A percentile compares a stretch with the other conserved stretches of the same genome.
Conservation (phyloP, 2,329 filamentous ascomycete genomes). For the Alternaria postmessia region DNA sequence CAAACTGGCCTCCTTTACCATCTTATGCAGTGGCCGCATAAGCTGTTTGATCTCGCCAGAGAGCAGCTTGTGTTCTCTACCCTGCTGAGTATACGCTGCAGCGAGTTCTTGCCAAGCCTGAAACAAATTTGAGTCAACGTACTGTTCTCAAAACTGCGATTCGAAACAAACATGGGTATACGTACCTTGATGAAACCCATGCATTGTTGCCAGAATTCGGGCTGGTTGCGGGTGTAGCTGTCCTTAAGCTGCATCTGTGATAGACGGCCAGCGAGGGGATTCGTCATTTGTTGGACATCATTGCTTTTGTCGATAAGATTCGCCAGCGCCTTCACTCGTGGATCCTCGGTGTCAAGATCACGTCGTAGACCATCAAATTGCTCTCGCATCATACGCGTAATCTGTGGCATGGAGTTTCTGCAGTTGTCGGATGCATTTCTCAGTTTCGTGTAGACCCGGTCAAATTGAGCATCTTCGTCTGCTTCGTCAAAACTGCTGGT, state of each 20-base stretch:
- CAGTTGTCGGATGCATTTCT: constrained; percentile 77
- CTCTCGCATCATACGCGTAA: constrained; percentile 37
- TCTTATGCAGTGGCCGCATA: constrained; percentile 81
- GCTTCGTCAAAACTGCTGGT: constrained; percentile 69
- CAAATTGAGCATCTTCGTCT: constrained; percentile 83
- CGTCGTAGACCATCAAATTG: constrained; percentile 40
- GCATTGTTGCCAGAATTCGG: constrained; percentile 73
- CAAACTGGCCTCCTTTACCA: constrained; percentile 80
- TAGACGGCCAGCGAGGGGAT: constrained; percentile 75
- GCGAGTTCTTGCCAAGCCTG: constrained; percentile 74
- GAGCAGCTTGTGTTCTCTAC: constrained; percentile 56
- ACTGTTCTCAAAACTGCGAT: constrained; percentile 16
- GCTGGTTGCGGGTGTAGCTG: constrained; percentile 72
- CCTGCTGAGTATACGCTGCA: constrained; percentile 45
- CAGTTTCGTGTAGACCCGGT: constrained; percentile 80
- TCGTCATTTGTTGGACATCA: constrained; percentile 74
- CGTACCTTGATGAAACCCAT: constrained; percentile 71
- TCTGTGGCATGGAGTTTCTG: constrained; percentile 71
- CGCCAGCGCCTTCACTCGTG: constrained; percentile 53
- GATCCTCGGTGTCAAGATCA: constrained; percentile 46
- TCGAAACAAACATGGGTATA: constrained; percentile 20
- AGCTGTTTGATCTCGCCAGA: constrained; percentile 74
- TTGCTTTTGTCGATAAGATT: constrained; percentile 75
- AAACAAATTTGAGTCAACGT: constrained; percentile 44
- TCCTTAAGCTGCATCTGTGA: constrained; percentile 86